Conservation (phyloP, 179 eudicot species). For the Silene coronaria region DNA sequence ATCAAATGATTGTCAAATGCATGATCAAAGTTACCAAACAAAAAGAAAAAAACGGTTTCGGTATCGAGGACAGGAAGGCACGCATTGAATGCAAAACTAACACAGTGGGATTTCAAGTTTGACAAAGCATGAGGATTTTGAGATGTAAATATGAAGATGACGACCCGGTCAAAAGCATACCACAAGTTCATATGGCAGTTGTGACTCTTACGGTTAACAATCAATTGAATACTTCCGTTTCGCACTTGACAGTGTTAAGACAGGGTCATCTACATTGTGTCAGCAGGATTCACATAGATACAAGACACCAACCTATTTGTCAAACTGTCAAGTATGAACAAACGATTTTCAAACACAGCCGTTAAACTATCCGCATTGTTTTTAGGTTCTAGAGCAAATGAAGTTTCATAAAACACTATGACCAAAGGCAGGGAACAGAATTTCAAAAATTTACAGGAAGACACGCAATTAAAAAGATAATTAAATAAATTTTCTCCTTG, state of each 20-base stretch:
- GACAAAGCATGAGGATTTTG: neutral
- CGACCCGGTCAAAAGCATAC: neutral
- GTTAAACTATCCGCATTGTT: neutral
- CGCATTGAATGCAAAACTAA: neutral
- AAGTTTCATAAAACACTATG: neutral
- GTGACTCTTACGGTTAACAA: neutral
- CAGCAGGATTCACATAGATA: neutral
- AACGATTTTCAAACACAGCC: neutral
- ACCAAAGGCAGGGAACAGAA: neutral
- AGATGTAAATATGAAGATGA: neutral
- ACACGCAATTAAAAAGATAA: too few relatives aligned
- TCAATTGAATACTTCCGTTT: neutral
- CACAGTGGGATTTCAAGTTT: neutral
- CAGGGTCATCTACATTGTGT: neutral
- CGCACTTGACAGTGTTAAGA: neutral
- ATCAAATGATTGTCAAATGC: too few relatives aligned
- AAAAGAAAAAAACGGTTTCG: neutral
- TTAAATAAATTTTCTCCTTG: neutral
- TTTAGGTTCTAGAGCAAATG: neutral
- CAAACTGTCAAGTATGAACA: neutral
- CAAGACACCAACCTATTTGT: neutral
- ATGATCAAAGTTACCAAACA: too few relatives aligned
- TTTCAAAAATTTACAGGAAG: neutral
- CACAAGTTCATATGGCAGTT: neutral
- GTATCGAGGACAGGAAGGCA: neutral